Conservation (phyloP, 495 filamentous ascomycete species). For the Haplographium delicatum region DNA sequence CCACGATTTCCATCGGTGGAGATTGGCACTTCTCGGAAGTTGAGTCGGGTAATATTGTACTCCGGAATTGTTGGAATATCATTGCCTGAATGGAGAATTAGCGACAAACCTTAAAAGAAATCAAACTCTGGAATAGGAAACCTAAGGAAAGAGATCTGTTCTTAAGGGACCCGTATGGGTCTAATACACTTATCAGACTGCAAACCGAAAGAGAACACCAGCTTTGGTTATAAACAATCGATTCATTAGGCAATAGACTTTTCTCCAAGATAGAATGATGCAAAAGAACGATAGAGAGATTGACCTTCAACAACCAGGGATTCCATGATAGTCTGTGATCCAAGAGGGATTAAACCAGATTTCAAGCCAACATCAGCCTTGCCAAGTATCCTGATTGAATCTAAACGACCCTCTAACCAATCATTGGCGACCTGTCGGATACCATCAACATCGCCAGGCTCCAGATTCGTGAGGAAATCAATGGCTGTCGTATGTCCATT, state of each 20-base stretch:
- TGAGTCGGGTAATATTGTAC: constrained; percentile 71
- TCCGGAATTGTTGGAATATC: constrained; percentile 71
- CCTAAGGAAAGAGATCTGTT: too few relatives aligned
- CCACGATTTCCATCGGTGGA: constrained; percentile 44
- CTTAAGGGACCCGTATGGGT: background rate
- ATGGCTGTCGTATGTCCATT: constrained; percentile 71
- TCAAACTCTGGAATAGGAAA: too few relatives aligned
- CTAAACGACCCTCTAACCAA: constrained; percentile 75
- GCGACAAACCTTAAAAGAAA: constrained; percentile 7
- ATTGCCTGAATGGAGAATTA: constrained; percentile 33
- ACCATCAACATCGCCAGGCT: constrained; percentile 69
- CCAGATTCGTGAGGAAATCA: constrained; percentile 71
- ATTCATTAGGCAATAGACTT: constrained; percentile 31
- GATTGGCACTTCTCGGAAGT: constrained; percentile 63
- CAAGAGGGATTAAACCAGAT: constrained; percentile 71
- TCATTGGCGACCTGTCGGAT: constrained; percentile 79
- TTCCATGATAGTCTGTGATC: constrained; percentile 65
- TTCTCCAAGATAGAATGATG: constrained; percentile 44
- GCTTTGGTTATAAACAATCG: constrained; percentile 4
- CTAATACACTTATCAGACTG: constrained; percentile 20
- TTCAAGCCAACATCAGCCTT: constrained; percentile 64
- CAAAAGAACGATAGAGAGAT: constrained; percentile 54
- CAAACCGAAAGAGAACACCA: constrained; percentile 6
- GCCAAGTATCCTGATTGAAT: constrained; percentile 60
- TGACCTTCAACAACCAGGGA: constrained; percentile 76